Percentiles rank a stretch among this genome's conserved stretches.
Evolutionary conservation across 2,329 filamentous ascomycete species (phyloP).

Genomic region (Westerdykella ornata): DNA sequence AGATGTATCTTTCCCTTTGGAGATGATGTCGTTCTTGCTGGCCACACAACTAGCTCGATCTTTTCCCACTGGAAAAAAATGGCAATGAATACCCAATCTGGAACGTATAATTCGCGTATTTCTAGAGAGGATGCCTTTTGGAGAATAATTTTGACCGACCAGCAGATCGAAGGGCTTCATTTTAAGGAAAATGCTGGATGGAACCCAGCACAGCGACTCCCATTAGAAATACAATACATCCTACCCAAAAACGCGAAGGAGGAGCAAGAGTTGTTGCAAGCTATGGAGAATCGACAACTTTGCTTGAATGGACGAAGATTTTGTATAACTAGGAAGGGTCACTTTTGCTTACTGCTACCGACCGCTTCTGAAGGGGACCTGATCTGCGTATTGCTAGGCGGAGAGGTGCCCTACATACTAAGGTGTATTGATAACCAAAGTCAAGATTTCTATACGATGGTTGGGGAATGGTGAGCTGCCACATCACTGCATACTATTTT

Average conservation of each 20-base stretch:
- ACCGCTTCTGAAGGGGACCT: not conserved
- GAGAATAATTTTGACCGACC: not conserved
- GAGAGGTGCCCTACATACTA: not conserved
- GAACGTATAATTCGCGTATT: not conserved
- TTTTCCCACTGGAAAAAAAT: not conserved
- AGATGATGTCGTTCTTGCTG: not conserved
- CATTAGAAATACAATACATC: not conserved
- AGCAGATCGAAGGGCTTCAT: not conserved
- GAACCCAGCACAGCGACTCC: not conserved
- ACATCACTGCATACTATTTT: not conserved
- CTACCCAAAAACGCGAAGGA: not conserved
- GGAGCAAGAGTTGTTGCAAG: not conserved
- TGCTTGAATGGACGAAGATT: not conserved
- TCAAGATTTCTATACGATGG: conserved; percentile 1
- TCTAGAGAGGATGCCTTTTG: conserved; percentile 1
- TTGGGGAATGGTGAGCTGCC: not conserved
- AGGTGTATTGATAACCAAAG: not conserved
- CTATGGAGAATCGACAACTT: not conserved
- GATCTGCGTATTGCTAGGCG: not conserved
- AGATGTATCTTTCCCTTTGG: not conserved
- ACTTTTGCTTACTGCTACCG: not conserved
- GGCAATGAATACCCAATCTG: not conserved
- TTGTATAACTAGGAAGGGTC: conserved; percentile 1
- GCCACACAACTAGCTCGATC: not conserved
- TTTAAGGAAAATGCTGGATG: conserved; percentile 1